Evolutionary conservation across 2,329 filamentous ascomycete species (phyloP).

Genomic region (Cyphellophora attinorum): DNA sequence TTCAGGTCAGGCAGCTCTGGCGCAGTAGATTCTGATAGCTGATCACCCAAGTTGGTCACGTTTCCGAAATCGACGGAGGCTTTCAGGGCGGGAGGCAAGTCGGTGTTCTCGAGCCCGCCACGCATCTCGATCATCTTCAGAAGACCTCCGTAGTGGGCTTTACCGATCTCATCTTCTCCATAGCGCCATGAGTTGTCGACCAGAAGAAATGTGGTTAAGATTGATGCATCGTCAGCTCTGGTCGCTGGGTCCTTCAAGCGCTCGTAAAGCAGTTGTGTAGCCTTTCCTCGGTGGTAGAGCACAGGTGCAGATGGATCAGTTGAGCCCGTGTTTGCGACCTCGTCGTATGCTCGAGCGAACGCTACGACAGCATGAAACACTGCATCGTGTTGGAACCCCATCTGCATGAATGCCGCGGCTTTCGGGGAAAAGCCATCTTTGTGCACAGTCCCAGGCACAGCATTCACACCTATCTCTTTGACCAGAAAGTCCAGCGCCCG

Average conservation of each 20-base stretch:
- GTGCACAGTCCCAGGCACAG: constrained; percentile 1
- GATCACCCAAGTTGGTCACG: background rate
- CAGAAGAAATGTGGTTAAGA: constrained; percentile 1
- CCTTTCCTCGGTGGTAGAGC: background rate
- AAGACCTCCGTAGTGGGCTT: background rate
- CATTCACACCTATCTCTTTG: background rate
- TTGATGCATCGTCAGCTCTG: background rate
- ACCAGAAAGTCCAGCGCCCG: background rate
- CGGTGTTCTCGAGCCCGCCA: background rate
- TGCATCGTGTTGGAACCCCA: background rate
- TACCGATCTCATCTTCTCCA: background rate
- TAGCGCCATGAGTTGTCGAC: background rate
- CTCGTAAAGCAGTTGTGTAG: background rate
- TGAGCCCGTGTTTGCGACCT: background rate
- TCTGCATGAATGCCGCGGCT: background rate
- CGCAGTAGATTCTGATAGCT: background rate
- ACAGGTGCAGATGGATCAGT: background rate
- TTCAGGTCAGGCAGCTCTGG: background rate
- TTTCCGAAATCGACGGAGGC: background rate
- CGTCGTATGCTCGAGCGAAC: background rate
- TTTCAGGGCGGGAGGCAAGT: background rate
- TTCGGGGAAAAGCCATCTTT: background rate
- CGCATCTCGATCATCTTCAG: constrained; percentile 1
- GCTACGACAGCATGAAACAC: background rate
- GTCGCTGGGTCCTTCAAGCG: background rate